Evolutionary conservation across 306 rosid species (phyloP).

Genomic region (Herpetospermum pedunculosum): DNA sequence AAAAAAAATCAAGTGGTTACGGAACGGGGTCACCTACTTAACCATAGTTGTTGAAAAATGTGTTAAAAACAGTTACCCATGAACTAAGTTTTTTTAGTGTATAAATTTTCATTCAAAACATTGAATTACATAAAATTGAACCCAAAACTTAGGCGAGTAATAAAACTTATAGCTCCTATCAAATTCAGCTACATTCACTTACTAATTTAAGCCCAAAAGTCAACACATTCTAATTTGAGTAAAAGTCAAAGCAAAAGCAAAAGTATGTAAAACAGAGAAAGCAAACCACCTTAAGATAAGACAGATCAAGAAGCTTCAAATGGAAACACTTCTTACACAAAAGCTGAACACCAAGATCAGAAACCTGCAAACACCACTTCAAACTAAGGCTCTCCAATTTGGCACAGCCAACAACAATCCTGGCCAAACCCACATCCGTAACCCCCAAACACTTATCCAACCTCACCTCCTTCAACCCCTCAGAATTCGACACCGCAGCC

Average conservation of each 20-base stretch:
- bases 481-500: slow-evolving; percentile 32
- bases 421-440: slow-evolving; percentile 54
- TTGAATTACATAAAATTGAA: too few species aligned
- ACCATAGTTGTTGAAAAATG: too few species aligned
- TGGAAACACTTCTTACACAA: slow-evolving; percentile 46
- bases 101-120: too few species aligned
- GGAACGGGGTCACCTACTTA: too few species aligned
- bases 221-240: too few species aligned
- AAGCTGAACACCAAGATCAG: slow-evolving; percentile 54
- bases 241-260: not conserved
- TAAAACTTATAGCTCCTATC: not conserved
- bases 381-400: slow-evolving; percentile 37
- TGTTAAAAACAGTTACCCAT: not conserved
- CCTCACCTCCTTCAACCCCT: slow-evolving; percentile 35
- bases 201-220: not conserved
- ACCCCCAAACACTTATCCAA: slow-evolving; percentile 47
- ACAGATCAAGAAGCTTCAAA: slow-evolving; percentile 44
- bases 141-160: not conserved
- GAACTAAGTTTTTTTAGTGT: too few species aligned
- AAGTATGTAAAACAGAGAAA: not conserved
- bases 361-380: slow-evolving; percentile 63
- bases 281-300: slow-evolving; percentile 57
- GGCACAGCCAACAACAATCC: slow-evolving; percentile 39
- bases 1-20: too few species aligned
- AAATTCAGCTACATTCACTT: not conserved